These are phyloP conservation scores for Penicillium ochrochloron DNA, from an alignment of 495 filamentous ascomycete species.

Conservation along the genomic window DNA sequence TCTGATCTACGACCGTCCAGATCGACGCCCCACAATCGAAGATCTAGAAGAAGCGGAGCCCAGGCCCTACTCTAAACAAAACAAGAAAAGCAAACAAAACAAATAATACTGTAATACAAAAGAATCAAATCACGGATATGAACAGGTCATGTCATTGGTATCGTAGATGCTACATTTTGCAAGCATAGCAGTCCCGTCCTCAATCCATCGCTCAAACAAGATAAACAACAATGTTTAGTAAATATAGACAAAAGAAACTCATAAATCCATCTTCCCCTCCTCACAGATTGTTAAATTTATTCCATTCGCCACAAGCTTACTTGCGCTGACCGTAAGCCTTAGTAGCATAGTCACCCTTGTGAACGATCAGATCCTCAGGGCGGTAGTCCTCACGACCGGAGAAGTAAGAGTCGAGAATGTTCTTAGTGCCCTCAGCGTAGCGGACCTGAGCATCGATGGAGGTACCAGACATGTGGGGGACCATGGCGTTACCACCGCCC, in stretches of 20 bases:
- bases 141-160: conserved; percentile 37
- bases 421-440: conserved; percentile 88
- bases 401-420: conserved; percentile 90
- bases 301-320: conserved; percentile 41
- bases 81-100: background rate
- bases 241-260: conserved; percentile 14
- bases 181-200: conserved; percentile 21
- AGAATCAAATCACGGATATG: background rate
- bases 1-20: conserved; percentile 6
- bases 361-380: conserved; percentile 89
- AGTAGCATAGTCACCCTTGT: conserved; percentile 91
- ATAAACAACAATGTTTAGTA: conserved; percentile 20
- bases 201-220: conserved; percentile 9
- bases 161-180: conserved; percentile 34
- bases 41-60: conserved; percentile 1
- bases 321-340: conserved; percentile 89
- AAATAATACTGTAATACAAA: background rate
- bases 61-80: background rate
- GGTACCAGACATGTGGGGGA: conserved; percentile 97
- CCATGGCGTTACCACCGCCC: conserved; percentile 97
- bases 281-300: conserved; percentile 5
- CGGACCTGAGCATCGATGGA: conserved; percentile 96
- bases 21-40: conserved; percentile 9
- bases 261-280: conserved; percentile 9
- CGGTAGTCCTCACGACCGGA: conserved; percentile 84